Evolutionary conservation across 2,329 filamentous ascomycete genomes (phyloP), one percentile per base, ranked within the genome.

Genomic region (Aspergillus bombycis): DNA sequence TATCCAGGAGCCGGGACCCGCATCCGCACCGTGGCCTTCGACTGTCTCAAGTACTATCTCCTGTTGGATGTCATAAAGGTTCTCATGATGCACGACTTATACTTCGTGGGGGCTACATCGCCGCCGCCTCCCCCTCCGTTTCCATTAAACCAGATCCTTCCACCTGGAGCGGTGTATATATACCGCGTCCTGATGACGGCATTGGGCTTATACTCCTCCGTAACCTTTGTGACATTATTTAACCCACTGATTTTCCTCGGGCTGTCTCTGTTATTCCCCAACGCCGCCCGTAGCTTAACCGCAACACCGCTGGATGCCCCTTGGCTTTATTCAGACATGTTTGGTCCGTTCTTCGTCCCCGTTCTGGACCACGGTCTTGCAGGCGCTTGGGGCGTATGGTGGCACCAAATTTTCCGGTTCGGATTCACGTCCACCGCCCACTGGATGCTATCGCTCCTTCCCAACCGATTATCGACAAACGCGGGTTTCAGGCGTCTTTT

Each of bases 381-480:
- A 0, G 94, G 93, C 0, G 91, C 90, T 78, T 98, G 94, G 94
- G 89, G 91, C 52, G 83, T 82, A 26, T 94, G 88, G 84, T 97
- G 94, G 94, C 94, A 98, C 76, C 94, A 97, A 78, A 89, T 90
- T 3, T 96, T 97, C 79, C 90, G 93, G 0, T 85, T 88, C 61
- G 88, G 86, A 68, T 75, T 65, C 59, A 65, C 46, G 77, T 72
- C 66, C 28, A 75, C 68, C 28, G 82, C 21, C 74, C 81, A 68
- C 56, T 87, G 63, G 69, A 66, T 65, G 67, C 73, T 68, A 69
- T 77, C 58, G 69, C 75, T 34, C n/a, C 64, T 62, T 14, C 69
- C 59, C 71, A 75, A 2, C 28, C 60, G 43, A 10, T 58, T 72
- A 34, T 60, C 68, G 8, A 65, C 66, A 26, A 66, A 65, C 28